Evolutionary conservation across 164 flowering plant species (phyloP).

Genomic region (Annona squamosa): DNA sequence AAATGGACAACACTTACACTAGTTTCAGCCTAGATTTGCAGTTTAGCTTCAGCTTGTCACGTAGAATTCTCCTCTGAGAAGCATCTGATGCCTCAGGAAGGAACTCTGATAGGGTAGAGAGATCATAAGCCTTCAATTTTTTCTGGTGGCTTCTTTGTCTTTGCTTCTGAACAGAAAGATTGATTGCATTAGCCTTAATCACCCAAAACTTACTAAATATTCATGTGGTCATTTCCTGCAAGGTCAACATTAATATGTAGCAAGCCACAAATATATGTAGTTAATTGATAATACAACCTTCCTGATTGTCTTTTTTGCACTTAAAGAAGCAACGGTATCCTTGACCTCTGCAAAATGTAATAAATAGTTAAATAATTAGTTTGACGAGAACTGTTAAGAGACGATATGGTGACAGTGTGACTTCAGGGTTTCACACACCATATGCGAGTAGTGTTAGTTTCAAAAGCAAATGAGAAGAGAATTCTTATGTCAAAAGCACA

Average conservation of each 20-base stretch:
- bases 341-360: slow-evolving; percentile 43
- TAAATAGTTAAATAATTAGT: background rate
- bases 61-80: slow-evolving; percentile 8
- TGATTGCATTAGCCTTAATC: background rate
- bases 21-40: slow-evolving; percentile 50
- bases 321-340: slow-evolving; percentile 39
- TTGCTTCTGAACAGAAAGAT: slow-evolving; percentile 38
- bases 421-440: no score
- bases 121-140: slow-evolving; percentile 66
- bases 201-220: no score
- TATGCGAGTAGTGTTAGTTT: no score
- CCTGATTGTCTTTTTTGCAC: slow-evolving; percentile 44
- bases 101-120: slow-evolving; percentile 44
- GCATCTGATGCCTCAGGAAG: slow-evolving; percentile 52
- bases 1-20: slow-evolving; percentile 35
- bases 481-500: no score
- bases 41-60: slow-evolving; percentile 33
- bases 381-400: background rate
- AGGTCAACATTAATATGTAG: background rate
- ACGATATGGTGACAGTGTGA: no score
- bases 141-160: slow-evolving; percentile 46
- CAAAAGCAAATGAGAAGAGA: no score
- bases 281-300: slow-evolving; percentile 37
- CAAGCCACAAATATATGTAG: background rate
- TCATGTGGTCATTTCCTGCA: background rate